Percentiles rank a stretch among this genome's conserved stretches.
phyloP scores from a whole-genome alignment of 225 moss, liverwort and hornwort species.

The Marchantia paleacea region DNA sequence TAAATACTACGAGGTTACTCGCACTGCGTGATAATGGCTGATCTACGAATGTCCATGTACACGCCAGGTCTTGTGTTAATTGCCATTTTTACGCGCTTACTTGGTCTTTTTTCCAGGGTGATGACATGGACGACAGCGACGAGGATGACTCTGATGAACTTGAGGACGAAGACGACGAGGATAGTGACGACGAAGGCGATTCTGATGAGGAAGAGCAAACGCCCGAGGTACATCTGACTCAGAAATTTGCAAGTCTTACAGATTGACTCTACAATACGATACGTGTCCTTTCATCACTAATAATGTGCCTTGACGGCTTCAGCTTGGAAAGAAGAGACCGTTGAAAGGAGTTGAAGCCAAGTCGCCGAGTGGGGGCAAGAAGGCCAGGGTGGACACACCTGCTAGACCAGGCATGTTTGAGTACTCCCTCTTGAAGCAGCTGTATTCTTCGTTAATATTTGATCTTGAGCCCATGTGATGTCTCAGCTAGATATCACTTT shows the following conservation, averaged over 20 bases:
- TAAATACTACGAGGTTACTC: too few species aligned
- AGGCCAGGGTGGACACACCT: constrained; percentile 41
- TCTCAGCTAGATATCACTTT: too few species aligned
- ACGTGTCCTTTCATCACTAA: too few species aligned
- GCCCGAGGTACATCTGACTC: constrained; percentile 18
- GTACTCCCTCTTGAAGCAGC: not conserved
- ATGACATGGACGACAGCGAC: constrained; percentile 17
- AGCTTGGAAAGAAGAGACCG: constrained; percentile 38
- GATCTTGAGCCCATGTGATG: too few species aligned
- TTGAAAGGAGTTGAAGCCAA: constrained; percentile 16
- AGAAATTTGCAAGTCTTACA: too few species aligned
- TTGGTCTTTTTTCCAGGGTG: not conserved
- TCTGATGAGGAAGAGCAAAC: constrained; percentile 27
- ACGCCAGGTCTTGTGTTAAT: too few species aligned
- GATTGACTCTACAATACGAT: too few species aligned
- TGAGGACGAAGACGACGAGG: constrained; percentile 20
- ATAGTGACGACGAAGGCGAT: constrained; percentile 22
- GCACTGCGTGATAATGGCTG: too few species aligned
- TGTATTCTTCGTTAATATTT: too few species aligned
- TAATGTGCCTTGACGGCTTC: not conserved
- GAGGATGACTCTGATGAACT: constrained; percentile 25
- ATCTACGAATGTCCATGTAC: too few species aligned
- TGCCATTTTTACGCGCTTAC: too few species aligned
- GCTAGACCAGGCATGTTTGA: constrained; percentile 33
- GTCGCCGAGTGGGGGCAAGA: constrained; percentile 28